These are phyloP conservation scores for Fagus crenata DNA, from an alignment of 306 rosid species.

Conservation along the genomic window DNA sequence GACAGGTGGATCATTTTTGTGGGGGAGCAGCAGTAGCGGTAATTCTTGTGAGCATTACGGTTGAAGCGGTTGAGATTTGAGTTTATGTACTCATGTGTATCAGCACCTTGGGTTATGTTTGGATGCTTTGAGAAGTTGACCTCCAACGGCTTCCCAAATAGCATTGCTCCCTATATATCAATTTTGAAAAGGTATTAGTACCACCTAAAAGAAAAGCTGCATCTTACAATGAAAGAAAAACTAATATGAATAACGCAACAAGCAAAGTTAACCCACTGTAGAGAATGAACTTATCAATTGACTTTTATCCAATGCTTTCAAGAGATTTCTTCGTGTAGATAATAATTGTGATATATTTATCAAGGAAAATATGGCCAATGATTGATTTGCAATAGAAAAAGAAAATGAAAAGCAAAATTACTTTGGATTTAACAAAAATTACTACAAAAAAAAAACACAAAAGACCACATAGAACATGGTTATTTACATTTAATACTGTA, in stretches of 20 bases:
- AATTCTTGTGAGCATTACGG: constrained; percentile 98
- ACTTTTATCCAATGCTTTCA: neutral
- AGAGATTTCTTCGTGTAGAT: neutral
- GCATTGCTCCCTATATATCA: constrained; percentile 65
- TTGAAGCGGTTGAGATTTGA: constrained; percentile 97
- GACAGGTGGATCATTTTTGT: constrained; percentile 92
- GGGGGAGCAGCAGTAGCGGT: constrained; percentile 95
- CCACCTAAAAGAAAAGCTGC: neutral
- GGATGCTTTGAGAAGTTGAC: constrained; percentile 95
- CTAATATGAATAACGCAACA: constrained; percentile 9
- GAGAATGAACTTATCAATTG: constrained; percentile 6
- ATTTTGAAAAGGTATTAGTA: constrained; percentile 13
- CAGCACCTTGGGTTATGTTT: constrained; percentile 89
- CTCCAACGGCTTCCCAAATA: constrained; percentile 89
- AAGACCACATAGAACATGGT: neutral
- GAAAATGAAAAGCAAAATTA: neutral
- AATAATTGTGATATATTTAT: neutral
- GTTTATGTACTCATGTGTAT: constrained; percentile 78
- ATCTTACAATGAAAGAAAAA: neutral
- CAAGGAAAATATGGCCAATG: neutral
- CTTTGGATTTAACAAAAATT: neutral
- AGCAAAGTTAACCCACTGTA: neutral
- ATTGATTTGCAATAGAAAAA: neutral
- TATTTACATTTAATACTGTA: neutral
- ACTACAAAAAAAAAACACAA: too few relatives aligned